phyloP scores from a whole-genome alignment of 2,329 filamentous ascomycete species.

The Penicillium sp. region DNA sequence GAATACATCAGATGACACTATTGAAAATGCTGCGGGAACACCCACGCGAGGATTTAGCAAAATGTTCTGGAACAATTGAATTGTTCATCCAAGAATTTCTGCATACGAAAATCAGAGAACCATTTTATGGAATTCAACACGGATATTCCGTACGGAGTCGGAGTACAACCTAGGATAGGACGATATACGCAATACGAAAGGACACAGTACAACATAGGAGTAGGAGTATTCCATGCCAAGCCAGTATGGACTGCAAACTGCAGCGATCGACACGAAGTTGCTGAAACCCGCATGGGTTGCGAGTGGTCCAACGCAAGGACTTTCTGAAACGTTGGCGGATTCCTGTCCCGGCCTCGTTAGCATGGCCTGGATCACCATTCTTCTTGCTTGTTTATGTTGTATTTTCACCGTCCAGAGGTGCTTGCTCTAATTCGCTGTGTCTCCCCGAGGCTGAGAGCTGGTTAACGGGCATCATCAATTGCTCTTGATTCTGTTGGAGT shows the following conservation, averaged over 20 bases:
- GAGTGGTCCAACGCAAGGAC: conserved; percentile 15
- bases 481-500: too few relatives aligned
- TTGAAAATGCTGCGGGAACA: conserved; percentile 8
- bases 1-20: conserved; percentile 11
- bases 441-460: not conserved
- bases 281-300: conserved; percentile 17
- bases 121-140: too few relatives aligned
- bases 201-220: not conserved
- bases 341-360: conserved; percentile 10
- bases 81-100: conserved; percentile 1
- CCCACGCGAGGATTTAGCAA: conserved; percentile 1
- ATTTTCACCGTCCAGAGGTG: not conserved
- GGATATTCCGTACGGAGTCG: too few relatives aligned
- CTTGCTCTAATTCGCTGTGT: not conserved
- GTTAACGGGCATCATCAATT: too few relatives aligned
- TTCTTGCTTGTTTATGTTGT: not conserved
- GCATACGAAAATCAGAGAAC: not conserved
- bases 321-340: conserved; percentile 25
- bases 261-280: conserved; percentile 19
- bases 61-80: conserved; percentile 11
- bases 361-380: conserved; percentile 2
- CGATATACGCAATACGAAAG: not conserved
- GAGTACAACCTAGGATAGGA: too few relatives aligned
- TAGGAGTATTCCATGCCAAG: conserved; percentile 12
- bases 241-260: conserved; percentile 16